Evolutionary conservation across 2,329 filamentous ascomycete species (phyloP).

Genomic region (Claviceps purpurea): DNA sequence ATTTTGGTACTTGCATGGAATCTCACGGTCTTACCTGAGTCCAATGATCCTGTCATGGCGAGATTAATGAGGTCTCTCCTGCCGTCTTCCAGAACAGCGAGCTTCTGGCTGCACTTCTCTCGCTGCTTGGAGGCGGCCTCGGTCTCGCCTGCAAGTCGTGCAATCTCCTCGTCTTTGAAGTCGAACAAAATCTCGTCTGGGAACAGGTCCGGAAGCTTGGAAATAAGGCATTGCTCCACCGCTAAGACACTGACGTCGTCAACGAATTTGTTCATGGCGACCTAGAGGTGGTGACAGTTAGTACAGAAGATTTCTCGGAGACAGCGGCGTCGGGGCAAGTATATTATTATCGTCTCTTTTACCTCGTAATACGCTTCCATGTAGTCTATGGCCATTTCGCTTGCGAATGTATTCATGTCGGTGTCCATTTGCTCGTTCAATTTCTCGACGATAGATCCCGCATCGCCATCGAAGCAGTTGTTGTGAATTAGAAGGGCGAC

Average conservation of each 20-base stretch:
- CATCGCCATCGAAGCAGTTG: too few species aligned
- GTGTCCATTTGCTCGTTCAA: background rate
- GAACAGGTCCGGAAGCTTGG: slow-evolving; percentile 10
- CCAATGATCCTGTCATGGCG: background rate
- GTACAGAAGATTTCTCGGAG: background rate
- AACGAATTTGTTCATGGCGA: slow-evolving; percentile 10
- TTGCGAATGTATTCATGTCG: slow-evolving; percentile 2
- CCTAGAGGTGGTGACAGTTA: slow-evolving; percentile 5
- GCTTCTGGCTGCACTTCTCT: background rate
- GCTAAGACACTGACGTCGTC: slow-evolving; percentile 14
- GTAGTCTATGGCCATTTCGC: slow-evolving; percentile 17
- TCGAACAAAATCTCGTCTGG: slow-evolving; percentile 8
- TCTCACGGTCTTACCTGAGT: background rate
- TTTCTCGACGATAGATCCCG: background rate
- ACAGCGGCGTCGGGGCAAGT: too few species aligned
- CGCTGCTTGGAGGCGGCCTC: slow-evolving; percentile 3
- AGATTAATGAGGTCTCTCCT: background rate
- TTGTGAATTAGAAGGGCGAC: fast-evolving
- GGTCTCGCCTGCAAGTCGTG: background rate
- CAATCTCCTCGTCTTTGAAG: slow-evolving; percentile 8
- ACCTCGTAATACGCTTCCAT: slow-evolving; percentile 29
- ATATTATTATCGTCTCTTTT: too few species aligned
- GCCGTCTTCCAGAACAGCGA: slow-evolving; percentile 1
- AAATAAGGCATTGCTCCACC: slow-evolving; percentile 12
- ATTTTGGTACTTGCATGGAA: too few species aligned